These are phyloP conservation scores for Thielaviopsis populi DNA, from an alignment of 2,329 filamentous ascomycete species.

Conservation along the genomic window DNA sequence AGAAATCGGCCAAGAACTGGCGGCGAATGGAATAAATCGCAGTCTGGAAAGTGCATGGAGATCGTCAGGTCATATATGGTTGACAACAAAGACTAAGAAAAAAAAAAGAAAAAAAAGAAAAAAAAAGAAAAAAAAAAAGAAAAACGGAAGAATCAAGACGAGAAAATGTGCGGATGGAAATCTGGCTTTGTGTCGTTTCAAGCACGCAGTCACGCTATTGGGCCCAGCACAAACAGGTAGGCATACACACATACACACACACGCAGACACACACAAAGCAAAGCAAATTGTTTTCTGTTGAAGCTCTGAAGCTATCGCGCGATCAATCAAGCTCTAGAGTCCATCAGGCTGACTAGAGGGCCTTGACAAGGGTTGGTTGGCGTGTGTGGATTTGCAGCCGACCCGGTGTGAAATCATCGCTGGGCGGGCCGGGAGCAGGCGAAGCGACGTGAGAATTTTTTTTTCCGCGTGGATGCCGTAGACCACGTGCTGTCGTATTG, in stretches of 20 bases:
- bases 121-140: background rate
- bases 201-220: background rate
- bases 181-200: background rate
- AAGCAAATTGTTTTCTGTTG: background rate
- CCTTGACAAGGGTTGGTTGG: background rate
- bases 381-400: conserved; percentile 18
- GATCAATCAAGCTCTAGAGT: background rate
- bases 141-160: background rate
- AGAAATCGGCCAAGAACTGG: background rate
- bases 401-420: conserved; percentile 17
- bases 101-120: background rate
- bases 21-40: background rate
- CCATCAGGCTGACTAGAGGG: conserved; percentile 1
- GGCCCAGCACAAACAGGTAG: background rate
- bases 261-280: background rate
- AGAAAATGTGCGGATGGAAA: background rate
- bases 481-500: background rate
- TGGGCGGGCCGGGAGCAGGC: background rate
- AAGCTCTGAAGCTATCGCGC: conserved; percentile 5
- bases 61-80: background rate
- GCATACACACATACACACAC: background rate
- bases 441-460: background rate
- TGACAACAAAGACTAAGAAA: background rate
- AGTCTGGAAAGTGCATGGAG: background rate
- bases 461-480: background rate